Evolutionary conservation across 2,329 filamentous ascomycete genomes (phyloP).

Genomic region (Bimuria novae-zelandiae): DNA sequence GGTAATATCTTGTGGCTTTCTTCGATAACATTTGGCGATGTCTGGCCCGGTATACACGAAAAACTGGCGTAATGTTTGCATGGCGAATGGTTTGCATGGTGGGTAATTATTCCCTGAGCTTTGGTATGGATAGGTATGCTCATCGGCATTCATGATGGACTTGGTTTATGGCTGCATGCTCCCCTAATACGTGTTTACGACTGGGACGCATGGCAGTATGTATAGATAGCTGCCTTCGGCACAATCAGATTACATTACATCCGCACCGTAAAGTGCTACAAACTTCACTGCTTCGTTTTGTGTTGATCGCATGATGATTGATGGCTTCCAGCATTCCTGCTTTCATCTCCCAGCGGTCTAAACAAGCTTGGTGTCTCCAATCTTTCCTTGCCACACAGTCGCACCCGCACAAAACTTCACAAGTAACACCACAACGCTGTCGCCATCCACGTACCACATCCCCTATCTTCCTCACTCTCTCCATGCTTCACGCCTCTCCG

Average conservation of each 20-base stretch:
- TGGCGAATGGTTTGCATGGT: neutral
- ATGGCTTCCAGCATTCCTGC: neutral
- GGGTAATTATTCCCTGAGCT: conserved; percentile 3
- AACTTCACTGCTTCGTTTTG: neutral
- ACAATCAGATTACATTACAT: conserved; percentile 3
- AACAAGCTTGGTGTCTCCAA: neutral
- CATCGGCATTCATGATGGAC: conserved; percentile 6
- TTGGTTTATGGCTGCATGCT: conserved; percentile 2
- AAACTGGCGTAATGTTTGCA: conserved; percentile 5
- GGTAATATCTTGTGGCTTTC: conserved; percentile 1
- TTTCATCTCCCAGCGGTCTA: neutral
- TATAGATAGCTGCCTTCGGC: conserved; percentile 7
- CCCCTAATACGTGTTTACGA: conserved; percentile 6
- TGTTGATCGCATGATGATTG: neutral
- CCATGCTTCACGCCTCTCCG: neutral
- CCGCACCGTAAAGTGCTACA: neutral
- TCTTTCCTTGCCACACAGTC: too few species aligned
- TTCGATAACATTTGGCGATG: neutral
- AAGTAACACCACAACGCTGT: neutral
- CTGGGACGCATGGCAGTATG: conserved; percentile 5
- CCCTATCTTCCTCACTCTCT: neutral
- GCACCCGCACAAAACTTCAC: too few species aligned
- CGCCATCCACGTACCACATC: neutral
- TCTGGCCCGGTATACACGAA: neutral
- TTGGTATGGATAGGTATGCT: conserved; percentile 4